phyloP scores from a whole-genome alignment of 768 basidiomycete genomes.

The Butyriboletus loyo region DNA sequence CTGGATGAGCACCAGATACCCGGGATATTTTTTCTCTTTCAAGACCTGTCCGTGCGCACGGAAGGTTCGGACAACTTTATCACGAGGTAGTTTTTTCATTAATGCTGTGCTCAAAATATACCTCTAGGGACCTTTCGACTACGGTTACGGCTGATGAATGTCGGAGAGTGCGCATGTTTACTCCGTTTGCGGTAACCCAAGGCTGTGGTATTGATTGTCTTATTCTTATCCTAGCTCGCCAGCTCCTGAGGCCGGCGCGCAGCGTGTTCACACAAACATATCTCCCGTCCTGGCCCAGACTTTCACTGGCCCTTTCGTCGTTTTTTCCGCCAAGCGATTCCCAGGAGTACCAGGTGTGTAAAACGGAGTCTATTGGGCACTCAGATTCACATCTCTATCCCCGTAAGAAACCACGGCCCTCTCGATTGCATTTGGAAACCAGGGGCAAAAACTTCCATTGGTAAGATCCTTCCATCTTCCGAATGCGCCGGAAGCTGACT shows the following conservation, averaged over 20 bases:
- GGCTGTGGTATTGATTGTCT: conserved; percentile 21
- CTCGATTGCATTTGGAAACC: conserved; percentile 84
- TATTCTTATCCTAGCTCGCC: conserved; percentile 49
- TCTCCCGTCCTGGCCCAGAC: conserved; percentile 82
- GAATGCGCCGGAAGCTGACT: conserved; percentile 19
- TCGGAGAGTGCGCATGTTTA: conserved; percentile 74
- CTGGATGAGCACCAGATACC: conserved; percentile 80
- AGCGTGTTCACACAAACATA: conserved; percentile 59
- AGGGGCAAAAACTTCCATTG: conserved; percentile 86
- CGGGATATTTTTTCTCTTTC: conserved; percentile 94
- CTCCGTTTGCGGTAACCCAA: conserved; percentile 11
- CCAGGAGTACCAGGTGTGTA: conserved; percentile 85
- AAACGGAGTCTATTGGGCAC: conserved; percentile 11
- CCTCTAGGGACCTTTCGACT: conserved; percentile 76
- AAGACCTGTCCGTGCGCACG: conserved; percentile 89
- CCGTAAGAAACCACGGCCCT: conserved; percentile 78
- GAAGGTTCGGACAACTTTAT: conserved; percentile 59
- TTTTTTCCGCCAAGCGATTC: conserved; percentile 92
- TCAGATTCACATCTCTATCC: conserved; percentile 20
- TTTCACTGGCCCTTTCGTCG: conserved; percentile 79
- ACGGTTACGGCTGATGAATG: conserved; percentile 83
- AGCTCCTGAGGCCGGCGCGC: conserved; percentile 67
- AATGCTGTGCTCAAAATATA: conserved; percentile 18
- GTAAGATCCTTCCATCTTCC: conserved; percentile 44
- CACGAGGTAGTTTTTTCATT: conserved; percentile 22